Percentiles rank a stretch among this genome's conserved stretches.
Evolutionary conservation across 129 eudicot species (phyloP).

Genomic region (Silybum marianum): DNA sequence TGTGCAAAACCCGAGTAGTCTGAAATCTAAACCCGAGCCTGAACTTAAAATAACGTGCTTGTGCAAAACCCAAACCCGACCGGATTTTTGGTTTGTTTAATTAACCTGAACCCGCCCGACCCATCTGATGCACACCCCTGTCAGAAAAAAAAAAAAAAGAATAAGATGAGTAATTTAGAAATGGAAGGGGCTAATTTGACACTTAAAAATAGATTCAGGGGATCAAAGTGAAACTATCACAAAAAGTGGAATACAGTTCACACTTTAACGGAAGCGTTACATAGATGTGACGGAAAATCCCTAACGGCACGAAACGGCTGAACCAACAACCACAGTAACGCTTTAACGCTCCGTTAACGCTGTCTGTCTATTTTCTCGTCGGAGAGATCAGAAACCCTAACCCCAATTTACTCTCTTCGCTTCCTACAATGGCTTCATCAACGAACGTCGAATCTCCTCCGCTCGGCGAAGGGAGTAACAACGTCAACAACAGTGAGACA

Average conservation of each 20-base stretch:
- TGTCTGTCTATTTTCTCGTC: constrained; percentile 25
- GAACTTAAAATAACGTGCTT: no score
- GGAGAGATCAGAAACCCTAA: constrained; percentile 39
- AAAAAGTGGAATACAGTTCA: constrained; percentile 10
- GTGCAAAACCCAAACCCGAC: no score
- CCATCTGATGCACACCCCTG: no score
- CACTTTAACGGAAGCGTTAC: constrained; percentile 24
- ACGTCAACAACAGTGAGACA: background rate
- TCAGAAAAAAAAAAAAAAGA: no score
- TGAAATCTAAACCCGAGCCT: no score
- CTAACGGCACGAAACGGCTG: constrained; percentile 31
- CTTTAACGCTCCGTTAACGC: constrained; percentile 38
- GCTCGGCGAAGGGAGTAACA: constrained; percentile 27
- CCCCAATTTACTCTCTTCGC: constrained; percentile 18
- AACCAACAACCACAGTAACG: constrained; percentile 19
- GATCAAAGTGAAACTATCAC: background rate
- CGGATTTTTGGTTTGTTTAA: no score
- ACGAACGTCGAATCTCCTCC: constrained; percentile 39
- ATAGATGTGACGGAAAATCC: constrained; percentile 19
- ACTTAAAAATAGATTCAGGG: background rate
- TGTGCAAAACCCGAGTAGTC: no score
- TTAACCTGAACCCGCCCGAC: no score
- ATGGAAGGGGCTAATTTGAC: background rate
- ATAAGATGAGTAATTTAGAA: background rate
- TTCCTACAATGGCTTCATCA: constrained; percentile 35